Evolutionary conservation across 768 basidiomycete species (phyloP), one percentile per base, ranked within the genome.

Genomic region (Boletus bicolor): DNA sequence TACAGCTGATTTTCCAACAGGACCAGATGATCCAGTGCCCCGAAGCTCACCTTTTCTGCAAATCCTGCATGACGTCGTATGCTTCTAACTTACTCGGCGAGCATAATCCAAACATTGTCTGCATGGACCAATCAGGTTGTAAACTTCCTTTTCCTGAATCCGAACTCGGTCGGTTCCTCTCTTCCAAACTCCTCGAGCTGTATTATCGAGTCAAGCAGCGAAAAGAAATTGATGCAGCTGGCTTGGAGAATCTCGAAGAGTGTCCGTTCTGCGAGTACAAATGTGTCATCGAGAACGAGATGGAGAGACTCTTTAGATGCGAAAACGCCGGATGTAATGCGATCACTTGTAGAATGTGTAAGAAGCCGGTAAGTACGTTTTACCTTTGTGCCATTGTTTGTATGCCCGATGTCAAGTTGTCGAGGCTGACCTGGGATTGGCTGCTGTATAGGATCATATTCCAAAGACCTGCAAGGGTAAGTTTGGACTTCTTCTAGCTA

Each of bases 221-320:
- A 37, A 87, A 89, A 67, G 90, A 93, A 60, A 82, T 96, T 34
- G 84, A 87, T 54, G 82, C 79, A 0, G 93, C 93, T 17, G 83
- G 79, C 2, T 66, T 97, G 36, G 90, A 91, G 44, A 84, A 84
- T 5, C 75, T 96, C 12, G 93, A 94, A 69, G 89, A 89, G 62
- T 97, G 94, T 68, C 94, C 94, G 5, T 91, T 87, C 60, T 97
- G 94, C 72, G 91, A 93, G 42, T 97, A 82, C 74, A 89, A 84
- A 55, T 85, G 84, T 61, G 82, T 89, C n/a, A 84, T 91, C 51
- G 89, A 89, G 50, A 80, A 85, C 51, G 70, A 69, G 37, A 74
- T 81, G 48, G 88, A 91, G 66, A 86, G 81, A 67, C 70, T 91
- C 32, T 78, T 79, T 53, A 64, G 76, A 59, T 82, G 81, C 53